Percentiles rank a stretch among this genome's conserved stretches.
Conservation (phyloP, 2,329 filamentous ascomycete genomes). For the Nigrospora osmanthi region DNA sequence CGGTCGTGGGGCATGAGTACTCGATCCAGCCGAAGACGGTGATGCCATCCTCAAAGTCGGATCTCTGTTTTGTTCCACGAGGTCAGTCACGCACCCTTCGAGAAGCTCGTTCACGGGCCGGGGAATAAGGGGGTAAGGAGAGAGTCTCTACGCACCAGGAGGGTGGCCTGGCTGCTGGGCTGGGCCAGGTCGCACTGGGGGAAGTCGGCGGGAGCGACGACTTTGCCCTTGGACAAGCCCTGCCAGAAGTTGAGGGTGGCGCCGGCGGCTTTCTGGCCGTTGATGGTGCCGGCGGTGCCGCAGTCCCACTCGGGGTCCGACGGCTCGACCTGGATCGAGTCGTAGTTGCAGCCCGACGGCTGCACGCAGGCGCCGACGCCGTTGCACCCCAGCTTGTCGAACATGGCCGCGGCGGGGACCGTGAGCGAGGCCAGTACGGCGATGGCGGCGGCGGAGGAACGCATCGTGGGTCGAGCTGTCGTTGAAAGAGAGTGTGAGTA, state of each 20-base stretch:
- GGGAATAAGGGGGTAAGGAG: neutral
- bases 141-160: neutral
- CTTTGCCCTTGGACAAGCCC: neutral
- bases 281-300: neutral
- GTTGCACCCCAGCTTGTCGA: neutral
- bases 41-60: neutral
- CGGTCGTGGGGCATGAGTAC: neutral
- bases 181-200: neutral
- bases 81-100: neutral
- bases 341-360: neutral
- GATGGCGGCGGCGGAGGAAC: neutral
- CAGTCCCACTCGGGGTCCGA: neutral
- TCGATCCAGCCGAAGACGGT: slow-evolving; percentile 2
- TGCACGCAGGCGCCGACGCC: neutral
- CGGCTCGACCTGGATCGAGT: neutral
- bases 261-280: neutral
- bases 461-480: neutral
- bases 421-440: neutral
- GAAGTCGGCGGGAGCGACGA: slow-evolving; percentile 1
- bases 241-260: neutral
- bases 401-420: neutral
- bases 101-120: neutral
- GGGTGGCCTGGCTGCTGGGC: neutral
- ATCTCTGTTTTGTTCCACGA: neutral
- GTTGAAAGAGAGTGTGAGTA: too few relatives aligned